phyloP scores from a whole-genome alignment of 2,329 filamentous ascomycete genomes.

The Fusarium devonianum region DNA sequence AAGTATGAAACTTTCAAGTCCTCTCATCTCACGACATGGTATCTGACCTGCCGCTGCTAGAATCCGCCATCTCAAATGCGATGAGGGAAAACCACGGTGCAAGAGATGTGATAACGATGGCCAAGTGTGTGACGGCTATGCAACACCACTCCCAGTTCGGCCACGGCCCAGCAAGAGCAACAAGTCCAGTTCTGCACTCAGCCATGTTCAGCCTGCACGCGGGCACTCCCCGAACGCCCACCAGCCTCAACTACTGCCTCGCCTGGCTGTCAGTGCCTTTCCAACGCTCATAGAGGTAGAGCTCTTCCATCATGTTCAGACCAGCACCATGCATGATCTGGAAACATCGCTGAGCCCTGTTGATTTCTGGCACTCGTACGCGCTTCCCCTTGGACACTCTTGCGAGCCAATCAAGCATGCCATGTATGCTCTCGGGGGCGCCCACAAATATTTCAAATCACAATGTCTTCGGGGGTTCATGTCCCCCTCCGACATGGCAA shows the following conservation, averaged over 20 bases:
- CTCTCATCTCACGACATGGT: no score
- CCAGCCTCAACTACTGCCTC: no score
- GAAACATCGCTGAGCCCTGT: not conserved
- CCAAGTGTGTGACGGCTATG: slow-evolving; percentile 29
- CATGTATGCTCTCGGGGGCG: slow-evolving; percentile 10
- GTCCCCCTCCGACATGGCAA: no score
- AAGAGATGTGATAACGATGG: slow-evolving; percentile 14
- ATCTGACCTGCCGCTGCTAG: no score
- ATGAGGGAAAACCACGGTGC: slow-evolving; percentile 20
- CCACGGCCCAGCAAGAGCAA: no score
- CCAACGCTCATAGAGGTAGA: not conserved
- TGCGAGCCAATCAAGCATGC: slow-evolving; percentile 2
- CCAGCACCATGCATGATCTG: not conserved
- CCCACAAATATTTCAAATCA: slow-evolving; percentile 8
- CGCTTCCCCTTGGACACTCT: slow-evolving; percentile 6
- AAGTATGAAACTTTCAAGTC: no score
- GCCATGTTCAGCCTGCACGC: no score
- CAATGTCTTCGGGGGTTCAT: no score
- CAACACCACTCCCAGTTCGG: no score
- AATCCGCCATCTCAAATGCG: slow-evolving; percentile 31
- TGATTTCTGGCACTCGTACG: slow-evolving; percentile 12
- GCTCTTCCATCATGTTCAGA: slow-evolving; percentile 10
- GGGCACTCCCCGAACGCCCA: no score
- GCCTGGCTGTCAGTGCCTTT: no score
- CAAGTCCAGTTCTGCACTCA: not conserved